phyloP scores from a whole-genome alignment of 495 filamentous ascomycete genomes.

The Delitschia confertaspora region DNA sequence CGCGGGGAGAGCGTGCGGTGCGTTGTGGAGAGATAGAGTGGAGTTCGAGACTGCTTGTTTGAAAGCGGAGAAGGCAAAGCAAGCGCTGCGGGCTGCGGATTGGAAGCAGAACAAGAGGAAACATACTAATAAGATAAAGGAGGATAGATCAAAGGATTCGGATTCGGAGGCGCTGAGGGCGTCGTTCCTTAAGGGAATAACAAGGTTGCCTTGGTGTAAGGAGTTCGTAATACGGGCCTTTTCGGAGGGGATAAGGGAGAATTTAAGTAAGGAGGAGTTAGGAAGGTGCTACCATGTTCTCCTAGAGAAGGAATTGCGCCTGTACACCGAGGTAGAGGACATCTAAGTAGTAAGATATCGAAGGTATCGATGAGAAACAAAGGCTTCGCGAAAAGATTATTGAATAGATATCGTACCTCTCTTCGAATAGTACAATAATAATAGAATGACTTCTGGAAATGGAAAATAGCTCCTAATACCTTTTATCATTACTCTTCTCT shows the following conservation, averaged over 20 bases:
- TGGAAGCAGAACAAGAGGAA: background rate
- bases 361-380: no score
- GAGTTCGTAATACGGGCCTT: conserved; percentile 39
- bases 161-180: conserved; percentile 17
- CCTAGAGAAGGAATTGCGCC: conserved; percentile 45
- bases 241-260: conserved; percentile 21
- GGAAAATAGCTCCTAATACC: no score
- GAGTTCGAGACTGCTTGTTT: conserved; percentile 23
- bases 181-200: conserved; percentile 31
- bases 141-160: conserved; percentile 13
- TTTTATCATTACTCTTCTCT: no score
- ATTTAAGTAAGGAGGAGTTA: conserved; percentile 39
- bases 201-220: conserved; percentile 34
- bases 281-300: conserved; percentile 43
- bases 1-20: conserved; percentile 21
- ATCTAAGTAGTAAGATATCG: no score
- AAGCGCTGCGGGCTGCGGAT: no score
- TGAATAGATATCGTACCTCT: no score
- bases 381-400: no score
- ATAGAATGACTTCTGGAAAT: no score
- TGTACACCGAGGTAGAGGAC: conserved; percentile 41
- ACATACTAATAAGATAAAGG: conserved; percentile 3
- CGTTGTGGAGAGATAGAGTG: conserved; percentile 30
- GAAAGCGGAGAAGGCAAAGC: conserved; percentile 3
- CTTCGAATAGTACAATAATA: no score